phyloP scores from a whole-genome alignment of 2,329 filamentous ascomycete genomes.

The Apiospora saccharicola region DNA sequence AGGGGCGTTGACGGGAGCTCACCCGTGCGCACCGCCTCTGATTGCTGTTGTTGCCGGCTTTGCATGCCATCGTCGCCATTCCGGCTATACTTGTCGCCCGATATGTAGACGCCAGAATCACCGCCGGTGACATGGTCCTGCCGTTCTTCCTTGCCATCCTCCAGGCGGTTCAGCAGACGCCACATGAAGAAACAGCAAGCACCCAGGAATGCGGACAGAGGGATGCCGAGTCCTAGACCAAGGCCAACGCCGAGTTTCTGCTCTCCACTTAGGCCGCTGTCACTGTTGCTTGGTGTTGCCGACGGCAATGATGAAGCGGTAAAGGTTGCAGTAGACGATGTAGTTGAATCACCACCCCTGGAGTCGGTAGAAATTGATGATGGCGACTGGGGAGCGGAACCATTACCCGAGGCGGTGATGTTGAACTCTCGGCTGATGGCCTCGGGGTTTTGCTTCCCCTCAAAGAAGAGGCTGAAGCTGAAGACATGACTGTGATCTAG shows the following conservation, averaged over 20 bases:
- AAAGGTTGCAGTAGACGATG: neutral
- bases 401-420: neutral
- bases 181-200: neutral
- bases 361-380: neutral
- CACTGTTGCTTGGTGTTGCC: neutral
- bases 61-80: neutral
- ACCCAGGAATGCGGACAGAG: neutral
- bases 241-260: neutral
- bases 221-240: neutral
- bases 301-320: neutral
- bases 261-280: neutral
- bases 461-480: neutral
- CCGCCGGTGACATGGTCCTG: too few species aligned
- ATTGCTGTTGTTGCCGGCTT: neutral
- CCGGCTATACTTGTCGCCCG: neutral
- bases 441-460: neutral
- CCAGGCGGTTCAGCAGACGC: neutral
- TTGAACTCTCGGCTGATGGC: conserved; percentile 8
- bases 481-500: neutral
- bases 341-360: neutral
- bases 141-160: neutral
- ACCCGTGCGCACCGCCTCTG: neutral
- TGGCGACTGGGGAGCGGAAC: neutral
- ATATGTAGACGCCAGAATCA: neutral
- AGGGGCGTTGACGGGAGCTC: neutral